phyloP scores from a whole-genome alignment of 2,329 filamentous ascomycete genomes.

The Paradendryphiella salina region DNA sequence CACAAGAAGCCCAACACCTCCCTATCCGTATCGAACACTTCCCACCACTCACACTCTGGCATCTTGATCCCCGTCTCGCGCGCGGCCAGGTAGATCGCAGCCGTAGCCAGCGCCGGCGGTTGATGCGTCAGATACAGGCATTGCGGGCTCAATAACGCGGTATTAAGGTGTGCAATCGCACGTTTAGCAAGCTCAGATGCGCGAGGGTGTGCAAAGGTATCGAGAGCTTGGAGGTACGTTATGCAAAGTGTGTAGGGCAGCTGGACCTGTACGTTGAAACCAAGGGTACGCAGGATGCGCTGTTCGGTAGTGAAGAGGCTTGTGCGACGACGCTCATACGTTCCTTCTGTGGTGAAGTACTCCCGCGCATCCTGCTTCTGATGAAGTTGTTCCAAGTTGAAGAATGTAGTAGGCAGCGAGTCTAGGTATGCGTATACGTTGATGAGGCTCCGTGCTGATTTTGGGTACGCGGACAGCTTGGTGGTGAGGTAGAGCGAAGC shows the following conservation, averaged over 20 bases:
- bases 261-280: constrained; percentile 82
- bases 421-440: constrained; percentile 84
- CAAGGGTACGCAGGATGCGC: constrained; percentile 72
- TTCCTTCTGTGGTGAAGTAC: constrained; percentile 70
- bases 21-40: constrained; percentile 93
- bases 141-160: constrained; percentile 82
- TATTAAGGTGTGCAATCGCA: constrained; percentile 79
- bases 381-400: constrained; percentile 43
- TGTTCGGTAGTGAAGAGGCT: constrained; percentile 76
- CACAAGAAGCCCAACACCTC: constrained; percentile 94
- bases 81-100: constrained; percentile 87
- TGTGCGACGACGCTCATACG: constrained; percentile 64
- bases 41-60: constrained; percentile 91
- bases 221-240: constrained; percentile 89
- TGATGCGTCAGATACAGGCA: constrained; percentile 91
- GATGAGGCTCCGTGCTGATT: constrained; percentile 76
- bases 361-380: constrained; percentile 26
- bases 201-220: constrained; percentile 58
- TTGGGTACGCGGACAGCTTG: constrained; percentile 78
- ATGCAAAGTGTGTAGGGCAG: constrained; percentile 85
- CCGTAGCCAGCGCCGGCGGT: constrained; percentile 79
- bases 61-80: constrained; percentile 75
- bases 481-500: constrained; percentile 78
- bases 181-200: constrained; percentile 63
- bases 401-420: constrained; percentile 63